Conservation (phyloP, 306 rosid genomes). For the Hippophae gyantsensis region DNA sequence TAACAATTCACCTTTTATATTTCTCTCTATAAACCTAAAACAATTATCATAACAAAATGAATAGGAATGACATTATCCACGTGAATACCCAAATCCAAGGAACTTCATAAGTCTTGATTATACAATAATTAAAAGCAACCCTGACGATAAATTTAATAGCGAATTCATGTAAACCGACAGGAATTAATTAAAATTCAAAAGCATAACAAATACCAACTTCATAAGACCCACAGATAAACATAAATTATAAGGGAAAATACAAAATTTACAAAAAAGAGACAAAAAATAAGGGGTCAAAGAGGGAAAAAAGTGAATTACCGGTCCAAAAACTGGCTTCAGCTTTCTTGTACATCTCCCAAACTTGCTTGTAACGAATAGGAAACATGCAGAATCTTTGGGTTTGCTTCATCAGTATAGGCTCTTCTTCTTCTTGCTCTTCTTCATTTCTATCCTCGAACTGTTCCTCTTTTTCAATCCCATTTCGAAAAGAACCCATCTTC, state of each 20-base stretch:
- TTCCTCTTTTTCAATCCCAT: constrained; percentile 17
- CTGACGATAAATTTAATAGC: no score
- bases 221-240: not conserved
- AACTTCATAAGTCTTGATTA: no score
- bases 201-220: not conserved
- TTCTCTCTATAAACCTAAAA: no score
- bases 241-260: not conserved
- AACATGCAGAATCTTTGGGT: constrained; percentile 80
- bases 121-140: no score
- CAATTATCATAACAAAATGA: no score
- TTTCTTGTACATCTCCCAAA: constrained; percentile 97
- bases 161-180: no score
- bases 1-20: no score
- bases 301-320: constrained; percentile 29
- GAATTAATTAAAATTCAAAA: not conserved
- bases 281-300: constrained; percentile 1
- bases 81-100: no score
- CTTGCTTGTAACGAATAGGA: constrained; percentile 55
- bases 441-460: constrained; percentile 1
- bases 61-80: no score
- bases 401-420: constrained; percentile 67
- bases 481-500: constrained; percentile 47
- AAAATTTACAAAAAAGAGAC: not conserved
- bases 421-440: constrained; percentile 22
- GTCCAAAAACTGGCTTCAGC: constrained; percentile 95